Evolutionary conservation across 2,329 filamentous ascomycete genomes (phyloP).

Genomic region (Parasarocladium wereldwijsianum): DNA sequence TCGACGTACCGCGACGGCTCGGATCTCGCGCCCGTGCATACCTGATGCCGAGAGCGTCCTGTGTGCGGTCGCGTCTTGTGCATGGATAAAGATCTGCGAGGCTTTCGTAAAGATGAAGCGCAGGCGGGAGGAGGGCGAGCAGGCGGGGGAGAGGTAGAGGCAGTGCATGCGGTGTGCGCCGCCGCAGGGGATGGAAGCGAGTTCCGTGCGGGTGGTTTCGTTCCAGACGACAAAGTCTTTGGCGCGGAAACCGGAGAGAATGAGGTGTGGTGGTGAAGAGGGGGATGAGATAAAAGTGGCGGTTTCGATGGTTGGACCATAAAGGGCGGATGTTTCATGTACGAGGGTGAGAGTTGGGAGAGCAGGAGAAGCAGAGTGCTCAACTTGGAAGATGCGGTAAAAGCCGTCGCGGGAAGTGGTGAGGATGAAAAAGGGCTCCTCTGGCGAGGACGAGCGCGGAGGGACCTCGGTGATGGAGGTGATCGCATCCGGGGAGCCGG

Average conservation of each 20-base stretch:
- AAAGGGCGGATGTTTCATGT: slow-evolving; percentile 54
- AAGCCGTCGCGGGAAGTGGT: slow-evolving; percentile 65
- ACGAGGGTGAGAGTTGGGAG: slow-evolving; percentile 27
- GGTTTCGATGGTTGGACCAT: slow-evolving; percentile 65
- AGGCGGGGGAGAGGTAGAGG: slow-evolving; percentile 14
- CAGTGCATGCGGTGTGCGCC: slow-evolving; percentile 71
- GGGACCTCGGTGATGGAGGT: slow-evolving; percentile 39
- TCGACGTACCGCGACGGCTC: no score
- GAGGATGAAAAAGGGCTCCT: slow-evolving; percentile 34
- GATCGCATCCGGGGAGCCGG: slow-evolving; percentile 45
- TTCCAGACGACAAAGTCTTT: slow-evolving; percentile 75
- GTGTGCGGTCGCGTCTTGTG: slow-evolving; percentile 21
- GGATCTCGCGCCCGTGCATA: slow-evolving; percentile 75
- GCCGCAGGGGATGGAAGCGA: slow-evolving; percentile 65
- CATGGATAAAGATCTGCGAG: slow-evolving; percentile 33
- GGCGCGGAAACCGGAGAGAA: slow-evolving; percentile 69
- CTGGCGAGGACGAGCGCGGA: slow-evolving; percentile 2
- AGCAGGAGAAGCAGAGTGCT: slow-evolving; percentile 4
- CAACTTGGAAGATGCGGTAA: slow-evolving; percentile 48
- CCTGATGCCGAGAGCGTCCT: slow-evolving; percentile 47
- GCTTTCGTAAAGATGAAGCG: slow-evolving; percentile 65
- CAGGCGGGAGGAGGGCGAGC: slow-evolving; percentile 16
- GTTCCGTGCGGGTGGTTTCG: slow-evolving; percentile 51
- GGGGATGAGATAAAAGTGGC: slow-evolving; percentile 37
- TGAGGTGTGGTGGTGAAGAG: slow-evolving; percentile 32